Evolutionary conservation across 2,329 filamentous ascomycete genomes (phyloP), one percentile per base, ranked within the genome.

Genomic region (Sporothrix euskadiensis): DNA sequence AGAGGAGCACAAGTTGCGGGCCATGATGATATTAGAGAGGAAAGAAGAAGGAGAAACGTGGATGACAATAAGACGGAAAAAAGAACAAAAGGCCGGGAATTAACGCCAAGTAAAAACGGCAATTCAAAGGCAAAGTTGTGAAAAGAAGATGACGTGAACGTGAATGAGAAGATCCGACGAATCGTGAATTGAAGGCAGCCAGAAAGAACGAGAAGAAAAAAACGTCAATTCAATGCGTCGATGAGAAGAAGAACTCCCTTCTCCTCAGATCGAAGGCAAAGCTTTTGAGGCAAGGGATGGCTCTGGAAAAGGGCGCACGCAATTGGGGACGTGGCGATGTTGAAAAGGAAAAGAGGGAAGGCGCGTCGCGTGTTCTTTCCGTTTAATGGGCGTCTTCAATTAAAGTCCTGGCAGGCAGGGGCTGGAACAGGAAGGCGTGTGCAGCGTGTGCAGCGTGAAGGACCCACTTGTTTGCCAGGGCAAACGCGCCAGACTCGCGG

Each of bases 331-430:
- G 47, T 59, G 68, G 68, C 68, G 68, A 70, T 70, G 68, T 26
- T 14, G 61, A 47, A 49, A 49, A 22, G 26, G 12, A 30, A 10
- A 54, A 59, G 19, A 69, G 52, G 52, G 35, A 47, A 65, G 63
- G 71, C 71, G 71, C 71, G 71, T 69, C 71, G 54, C 71, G 71
- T 22, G 61, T 65, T 22, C 39, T 65, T 63, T 65, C 35, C 63
- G 8, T 16, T 30, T 4, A 39, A 39, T 32, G 52, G 35, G 3
- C n/a, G 35, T 44, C 59, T 70, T 70, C 71, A 22, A 59, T 73
- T 52, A 73, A 69, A 57, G 52, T 12, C 9, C 16, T 1, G n/a
- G 66, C 66, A 69, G n/a, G 66, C 66, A 69, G 47, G 65, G 63
- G 47, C 47, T 39, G 19, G 71, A 44, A 14, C 3, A 9, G n/a